A percentile compares a stretch with the other conserved stretches of the same genome.
These are phyloP conservation scores for Prototheca cutis DNA, from an alignment of 163 green algal species.

Conservation along the genomic window DNA sequence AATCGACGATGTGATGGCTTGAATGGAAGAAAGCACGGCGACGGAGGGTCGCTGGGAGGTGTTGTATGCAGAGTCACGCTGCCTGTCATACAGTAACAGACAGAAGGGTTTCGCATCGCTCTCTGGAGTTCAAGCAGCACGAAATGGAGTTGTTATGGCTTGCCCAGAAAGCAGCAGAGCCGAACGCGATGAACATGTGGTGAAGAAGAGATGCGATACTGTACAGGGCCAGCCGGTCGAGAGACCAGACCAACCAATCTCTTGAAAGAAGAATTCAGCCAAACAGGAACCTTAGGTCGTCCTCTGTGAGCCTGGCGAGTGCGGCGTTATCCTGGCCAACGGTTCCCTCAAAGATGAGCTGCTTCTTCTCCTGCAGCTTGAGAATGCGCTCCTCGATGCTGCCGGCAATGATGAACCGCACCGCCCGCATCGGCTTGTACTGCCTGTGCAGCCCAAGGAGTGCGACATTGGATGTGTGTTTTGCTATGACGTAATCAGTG, in stretches of 20 bases:
- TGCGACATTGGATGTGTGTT: too few species aligned
- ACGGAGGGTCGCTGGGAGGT: too few species aligned
- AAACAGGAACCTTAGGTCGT: constrained; percentile 91
- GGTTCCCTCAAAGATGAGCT: constrained; percentile 85
- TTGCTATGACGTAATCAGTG: too few species aligned
- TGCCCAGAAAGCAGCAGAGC: too few species aligned
- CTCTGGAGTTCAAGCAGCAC: too few species aligned
- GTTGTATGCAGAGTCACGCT: too few species aligned
- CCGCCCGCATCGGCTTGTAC: constrained; percentile 73
- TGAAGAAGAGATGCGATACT: not conserved
- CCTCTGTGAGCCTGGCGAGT: constrained; percentile 72
- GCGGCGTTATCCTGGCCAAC: constrained; percentile 67
- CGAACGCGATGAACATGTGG: not conserved
- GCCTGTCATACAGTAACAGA: too few species aligned
- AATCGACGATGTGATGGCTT: too few species aligned
- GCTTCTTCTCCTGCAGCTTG: constrained; percentile 92
- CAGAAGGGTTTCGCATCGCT: too few species aligned
- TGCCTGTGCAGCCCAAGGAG: too few species aligned
- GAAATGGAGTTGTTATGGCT: too few species aligned
- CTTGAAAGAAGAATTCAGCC: constrained; percentile 24
- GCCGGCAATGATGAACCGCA: constrained; percentile 76
- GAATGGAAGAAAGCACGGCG: too few species aligned
- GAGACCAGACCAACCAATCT: not conserved
- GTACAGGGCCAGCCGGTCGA: not conserved
- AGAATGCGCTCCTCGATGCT: constrained; percentile 94